phyloP scores from a whole-genome alignment of 2,329 filamentous ascomycete genomes.

The Lecanicillium sp. region DNA sequence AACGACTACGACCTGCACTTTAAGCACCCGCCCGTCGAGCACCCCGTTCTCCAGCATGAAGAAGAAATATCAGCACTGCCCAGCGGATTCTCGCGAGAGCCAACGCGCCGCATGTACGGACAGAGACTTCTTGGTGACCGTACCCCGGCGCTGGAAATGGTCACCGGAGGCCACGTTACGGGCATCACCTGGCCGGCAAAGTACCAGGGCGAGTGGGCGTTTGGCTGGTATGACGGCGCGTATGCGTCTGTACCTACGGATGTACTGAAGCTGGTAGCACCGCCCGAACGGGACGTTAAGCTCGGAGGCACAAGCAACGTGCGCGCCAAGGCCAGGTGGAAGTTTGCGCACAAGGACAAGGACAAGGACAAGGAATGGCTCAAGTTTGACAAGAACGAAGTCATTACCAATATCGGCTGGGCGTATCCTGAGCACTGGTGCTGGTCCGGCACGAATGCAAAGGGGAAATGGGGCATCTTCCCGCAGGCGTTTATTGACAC shows the following conservation, averaged over 20 bases:
- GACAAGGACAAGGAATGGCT: conserved; percentile 35
- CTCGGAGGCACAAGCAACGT: conserved; percentile 38
- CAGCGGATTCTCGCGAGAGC: conserved; percentile 35
- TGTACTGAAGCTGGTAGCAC: conserved; percentile 37
- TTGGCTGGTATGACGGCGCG: conserved; percentile 47
- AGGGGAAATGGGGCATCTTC: conserved; percentile 46
- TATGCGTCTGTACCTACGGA: conserved; percentile 42
- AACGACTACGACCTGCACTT: conserved; percentile 49
- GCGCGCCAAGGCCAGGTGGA: conserved; percentile 43
- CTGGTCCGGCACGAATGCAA: conserved; percentile 45
- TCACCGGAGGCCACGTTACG: conserved; percentile 38
- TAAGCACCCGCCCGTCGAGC: conserved; percentile 26
- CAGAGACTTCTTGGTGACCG: conserved; percentile 36
- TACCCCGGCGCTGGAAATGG: conserved; percentile 36
- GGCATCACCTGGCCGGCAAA: conserved; percentile 42
- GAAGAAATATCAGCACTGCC: conserved; percentile 33
- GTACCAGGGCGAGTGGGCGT: conserved; percentile 48
- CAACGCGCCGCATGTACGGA: conserved; percentile 37
- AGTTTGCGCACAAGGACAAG: conserved; percentile 36
- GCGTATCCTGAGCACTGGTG: conserved; percentile 43
- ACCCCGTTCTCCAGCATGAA: conserved; percentile 32
- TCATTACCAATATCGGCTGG: conserved; percentile 56
- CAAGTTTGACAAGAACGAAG: conserved; percentile 58
- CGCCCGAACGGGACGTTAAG: conserved; percentile 35
- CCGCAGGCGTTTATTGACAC: conserved; percentile 40